phyloP scores from a whole-genome alignment of 192 early-diverging fungal genomes.

The Coemansia sp. region DNA sequence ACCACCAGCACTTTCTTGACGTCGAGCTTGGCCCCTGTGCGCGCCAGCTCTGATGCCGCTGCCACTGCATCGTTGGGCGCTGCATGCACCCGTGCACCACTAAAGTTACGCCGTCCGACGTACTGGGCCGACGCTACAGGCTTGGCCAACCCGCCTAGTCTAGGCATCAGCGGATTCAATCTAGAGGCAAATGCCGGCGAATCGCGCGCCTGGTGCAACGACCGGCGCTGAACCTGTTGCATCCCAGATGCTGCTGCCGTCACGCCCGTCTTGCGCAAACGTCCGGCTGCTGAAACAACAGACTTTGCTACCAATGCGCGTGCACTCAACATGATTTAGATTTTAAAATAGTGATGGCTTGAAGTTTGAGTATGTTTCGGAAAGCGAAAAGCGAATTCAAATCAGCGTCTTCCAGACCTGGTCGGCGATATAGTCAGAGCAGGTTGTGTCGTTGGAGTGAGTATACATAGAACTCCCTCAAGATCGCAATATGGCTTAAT shows the following conservation, averaged over 20 bases:
- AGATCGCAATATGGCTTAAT: neutral
- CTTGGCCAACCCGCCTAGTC: neutral
- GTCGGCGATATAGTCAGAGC: conserved; percentile 52
- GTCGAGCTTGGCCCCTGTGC: conserved; percentile 53
- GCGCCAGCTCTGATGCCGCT: conserved; percentile 44
- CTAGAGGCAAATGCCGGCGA: neutral
- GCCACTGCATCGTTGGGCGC: conserved; percentile 27
- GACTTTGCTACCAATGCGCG: conserved; percentile 18
- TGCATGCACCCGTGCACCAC: conserved; percentile 30
- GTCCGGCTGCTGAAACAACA: neutral
- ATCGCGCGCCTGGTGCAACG: neutral
- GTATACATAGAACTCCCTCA: conserved; percentile 22
- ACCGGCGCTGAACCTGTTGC: neutral
- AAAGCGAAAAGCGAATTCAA: conserved; percentile 3
- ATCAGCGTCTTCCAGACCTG: conserved; percentile 55
- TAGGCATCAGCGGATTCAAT: neutral
- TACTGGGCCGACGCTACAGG: conserved; percentile 6
- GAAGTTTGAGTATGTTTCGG: no score
- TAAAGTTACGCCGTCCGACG: conserved; percentile 34
- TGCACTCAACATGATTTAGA: conserved; percentile 31
- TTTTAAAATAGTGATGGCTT: neutral
- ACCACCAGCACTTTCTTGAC: conserved; percentile 90
- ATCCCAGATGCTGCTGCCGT: neutral
- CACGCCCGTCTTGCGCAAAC: neutral
- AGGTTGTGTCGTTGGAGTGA: conserved; percentile 52